Conservation (phyloP, 139 green algal genomes). For the Marvania coccoides region DNA sequence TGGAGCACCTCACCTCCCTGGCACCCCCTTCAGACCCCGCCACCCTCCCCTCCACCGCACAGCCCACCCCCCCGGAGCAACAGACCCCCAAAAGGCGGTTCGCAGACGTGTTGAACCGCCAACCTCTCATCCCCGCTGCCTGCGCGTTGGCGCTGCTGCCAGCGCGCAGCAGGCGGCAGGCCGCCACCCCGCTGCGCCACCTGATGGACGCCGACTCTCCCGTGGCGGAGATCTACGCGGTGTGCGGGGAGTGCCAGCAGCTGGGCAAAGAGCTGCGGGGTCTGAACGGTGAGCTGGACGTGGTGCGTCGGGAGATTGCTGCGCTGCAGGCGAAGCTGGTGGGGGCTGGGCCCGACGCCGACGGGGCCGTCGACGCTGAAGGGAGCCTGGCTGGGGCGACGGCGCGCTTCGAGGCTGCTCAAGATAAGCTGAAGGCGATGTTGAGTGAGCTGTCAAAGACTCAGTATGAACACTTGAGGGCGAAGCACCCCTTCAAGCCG, state of each 20-base stretch:
- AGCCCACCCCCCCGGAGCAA: no score
- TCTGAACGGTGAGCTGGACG: slow-evolving; percentile 9
- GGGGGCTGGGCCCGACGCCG: neutral
- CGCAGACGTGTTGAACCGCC: neutral
- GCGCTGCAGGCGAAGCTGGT: slow-evolving; percentile 1
- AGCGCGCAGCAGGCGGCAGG: slow-evolving; percentile 7
- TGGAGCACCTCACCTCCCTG: neutral
- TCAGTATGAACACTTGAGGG: slow-evolving; percentile 9
- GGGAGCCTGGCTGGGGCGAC: neutral
- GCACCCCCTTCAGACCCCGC: neutral
- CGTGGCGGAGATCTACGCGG: slow-evolving; percentile 51
- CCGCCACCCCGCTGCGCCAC: slow-evolving; percentile 37
- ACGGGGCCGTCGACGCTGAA: neutral
- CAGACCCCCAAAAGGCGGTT: neutral
- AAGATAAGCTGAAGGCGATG: neutral
- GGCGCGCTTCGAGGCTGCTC: neutral
- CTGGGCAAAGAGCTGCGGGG: slow-evolving; percentile 6
- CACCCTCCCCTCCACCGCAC: no score
- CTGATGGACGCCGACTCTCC: slow-evolving; percentile 47
- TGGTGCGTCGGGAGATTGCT: neutral
- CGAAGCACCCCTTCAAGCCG: slow-evolving; percentile 32
- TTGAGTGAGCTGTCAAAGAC: slow-evolving; percentile 4
- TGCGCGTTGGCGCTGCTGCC: slow-evolving; percentile 59
- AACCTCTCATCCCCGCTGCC: slow-evolving; percentile 34
- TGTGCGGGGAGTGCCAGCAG: slow-evolving; percentile 31